phyloP scores from a whole-genome alignment of 2,329 filamentous ascomycete genomes.

The Bertia moriformis region DNA sequence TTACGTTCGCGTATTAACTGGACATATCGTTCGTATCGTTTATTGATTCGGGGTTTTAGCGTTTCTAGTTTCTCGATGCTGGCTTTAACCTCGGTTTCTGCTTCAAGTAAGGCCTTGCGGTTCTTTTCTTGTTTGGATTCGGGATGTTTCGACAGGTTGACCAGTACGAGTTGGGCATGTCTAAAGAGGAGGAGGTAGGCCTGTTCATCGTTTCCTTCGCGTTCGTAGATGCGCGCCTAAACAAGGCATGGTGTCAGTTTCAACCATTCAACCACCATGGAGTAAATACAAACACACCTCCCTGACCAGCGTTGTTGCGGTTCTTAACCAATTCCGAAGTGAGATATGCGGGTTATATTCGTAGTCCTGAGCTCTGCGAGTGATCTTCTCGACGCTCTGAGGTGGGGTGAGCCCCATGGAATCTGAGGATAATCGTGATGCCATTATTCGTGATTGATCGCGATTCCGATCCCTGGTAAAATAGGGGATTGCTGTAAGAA shows the following conservation, averaged over 20 bases:
- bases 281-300: constrained; percentile 51
- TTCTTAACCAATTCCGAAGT: constrained; percentile 68
- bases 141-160: constrained; percentile 62
- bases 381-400: constrained; percentile 63
- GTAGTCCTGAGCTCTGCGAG: constrained; percentile 62
- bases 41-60: constrained; percentile 37
- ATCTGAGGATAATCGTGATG: neutral
- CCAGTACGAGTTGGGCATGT: constrained; percentile 71
- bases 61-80: constrained; percentile 70
- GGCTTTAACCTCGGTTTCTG: constrained; percentile 42
- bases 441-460: neutral
- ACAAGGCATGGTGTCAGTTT: too few species aligned
- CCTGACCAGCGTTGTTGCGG: constrained; percentile 64
- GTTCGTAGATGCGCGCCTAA: constrained; percentile 71
- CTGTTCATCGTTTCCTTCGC: constrained; percentile 73
- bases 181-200: constrained; percentile 86
- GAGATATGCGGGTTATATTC: constrained; percentile 66
- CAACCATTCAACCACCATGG: constrained; percentile 7
- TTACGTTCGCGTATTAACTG: neutral
- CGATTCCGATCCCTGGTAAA: too few species aligned
- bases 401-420: constrained; percentile 27
- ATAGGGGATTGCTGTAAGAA: too few species aligned
- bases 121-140: constrained; percentile 53
- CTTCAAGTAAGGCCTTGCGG: constrained; percentile 34
- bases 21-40: neutral